phyloP scores from a whole-genome alignment of 176 grass and related monocot genomes.

The Ensete ventricosum region DNA sequence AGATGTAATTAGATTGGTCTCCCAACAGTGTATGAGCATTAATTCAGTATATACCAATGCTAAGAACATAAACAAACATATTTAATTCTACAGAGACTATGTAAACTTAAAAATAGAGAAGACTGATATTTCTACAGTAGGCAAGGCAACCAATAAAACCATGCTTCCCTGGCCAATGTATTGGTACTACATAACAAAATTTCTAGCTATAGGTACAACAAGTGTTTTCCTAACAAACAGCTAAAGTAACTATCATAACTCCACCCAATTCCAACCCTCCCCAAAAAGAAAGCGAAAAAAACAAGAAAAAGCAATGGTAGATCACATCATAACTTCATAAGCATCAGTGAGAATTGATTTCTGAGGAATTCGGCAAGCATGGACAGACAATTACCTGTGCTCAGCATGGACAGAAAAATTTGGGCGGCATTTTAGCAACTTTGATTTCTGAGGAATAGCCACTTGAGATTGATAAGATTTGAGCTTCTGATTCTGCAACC shows the following conservation, averaged over 20 bases:
- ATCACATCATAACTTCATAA: background rate
- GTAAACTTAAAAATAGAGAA: too few species aligned
- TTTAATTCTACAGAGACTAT: too few species aligned
- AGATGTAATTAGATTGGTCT: too few species aligned
- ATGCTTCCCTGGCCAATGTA: background rate
- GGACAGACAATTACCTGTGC: constrained; percentile 25
- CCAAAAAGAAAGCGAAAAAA: too few species aligned
- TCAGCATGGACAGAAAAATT: constrained; percentile 33
- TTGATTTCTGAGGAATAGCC: constrained; percentile 18
- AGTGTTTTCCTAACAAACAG: background rate
- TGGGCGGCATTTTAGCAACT: background rate
- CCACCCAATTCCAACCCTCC: too few species aligned
- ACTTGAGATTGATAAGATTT: constrained; percentile 16
- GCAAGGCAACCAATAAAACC: background rate
- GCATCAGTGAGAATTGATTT: background rate
- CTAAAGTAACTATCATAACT: background rate
- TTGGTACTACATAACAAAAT: background rate
- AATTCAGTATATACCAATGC: too few species aligned
- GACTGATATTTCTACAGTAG: too few species aligned
- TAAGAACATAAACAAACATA: too few species aligned
- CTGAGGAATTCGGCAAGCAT: background rate
- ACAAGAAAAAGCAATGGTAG: background rate
- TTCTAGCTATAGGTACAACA: background rate
- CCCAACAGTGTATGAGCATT: too few species aligned
- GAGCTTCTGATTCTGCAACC: constrained; percentile 5